A percentile compares a stretch with the other conserved stretches of the same genome.
phyloP scores from a whole-genome alignment of 2,329 filamentous ascomycete species.

The Monilinia laxa region DNA sequence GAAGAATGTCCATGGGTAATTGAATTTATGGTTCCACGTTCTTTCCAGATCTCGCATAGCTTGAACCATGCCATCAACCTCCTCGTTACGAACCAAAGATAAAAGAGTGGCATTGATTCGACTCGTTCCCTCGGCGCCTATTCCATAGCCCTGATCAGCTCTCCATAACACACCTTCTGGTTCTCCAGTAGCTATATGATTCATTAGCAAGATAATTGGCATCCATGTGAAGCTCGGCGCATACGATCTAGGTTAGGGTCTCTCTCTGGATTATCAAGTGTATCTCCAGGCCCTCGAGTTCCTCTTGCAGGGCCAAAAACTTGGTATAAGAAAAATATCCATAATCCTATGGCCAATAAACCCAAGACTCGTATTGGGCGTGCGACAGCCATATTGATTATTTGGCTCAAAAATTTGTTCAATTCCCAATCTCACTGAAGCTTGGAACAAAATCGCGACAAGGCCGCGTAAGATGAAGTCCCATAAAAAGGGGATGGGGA shows the following conservation, averaged over 20 bases:
- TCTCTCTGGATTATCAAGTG: constrained; percentile 62
- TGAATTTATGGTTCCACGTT: constrained; percentile 98
- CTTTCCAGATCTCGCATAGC: constrained; percentile 90
- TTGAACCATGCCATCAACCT: constrained; percentile 77
- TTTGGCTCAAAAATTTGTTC: constrained; percentile 26
- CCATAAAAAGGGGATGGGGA: constrained; percentile 15
- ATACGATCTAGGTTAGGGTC: constrained; percentile 88
- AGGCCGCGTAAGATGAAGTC: constrained; percentile 24
- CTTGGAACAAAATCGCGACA: constrained; percentile 16
- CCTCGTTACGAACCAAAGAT: constrained; percentile 87
- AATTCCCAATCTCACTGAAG: constrained; percentile 19
- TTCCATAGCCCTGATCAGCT: constrained; percentile 73
- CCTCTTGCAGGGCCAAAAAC: constrained; percentile 60
- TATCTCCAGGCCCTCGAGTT: constrained; percentile 45
- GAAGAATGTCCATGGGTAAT: constrained; percentile 99
- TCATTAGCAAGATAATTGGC: constrained; percentile 23
- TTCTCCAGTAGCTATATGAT: constrained; percentile 69
- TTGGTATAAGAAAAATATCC: constrained; percentile 77
- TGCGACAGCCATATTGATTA: constrained; percentile 72
- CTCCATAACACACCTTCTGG: constrained; percentile 74
- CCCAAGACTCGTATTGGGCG: constrained; percentile 80
- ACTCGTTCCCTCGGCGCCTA: constrained; percentile 70
- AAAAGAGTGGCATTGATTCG: constrained; percentile 93
- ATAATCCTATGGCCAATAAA: constrained; percentile 67
- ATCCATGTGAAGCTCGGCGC: constrained; percentile 40